Evolutionary conservation across 169 alveolate species (phyloP).

Genomic region (Cryptosporidium bovis): DNA sequence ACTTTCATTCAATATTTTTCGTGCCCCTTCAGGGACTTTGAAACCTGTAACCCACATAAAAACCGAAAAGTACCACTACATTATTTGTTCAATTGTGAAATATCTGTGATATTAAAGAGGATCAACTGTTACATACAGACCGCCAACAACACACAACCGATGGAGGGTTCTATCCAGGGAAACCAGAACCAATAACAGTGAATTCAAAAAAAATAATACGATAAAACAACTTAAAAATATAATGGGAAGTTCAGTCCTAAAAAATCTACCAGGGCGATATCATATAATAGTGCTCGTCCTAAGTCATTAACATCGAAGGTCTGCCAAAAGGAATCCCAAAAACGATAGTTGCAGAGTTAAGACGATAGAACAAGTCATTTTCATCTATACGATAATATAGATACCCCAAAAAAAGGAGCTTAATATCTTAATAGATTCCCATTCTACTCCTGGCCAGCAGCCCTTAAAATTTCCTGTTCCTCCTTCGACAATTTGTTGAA

Average conservation of each 20-base stretch:
- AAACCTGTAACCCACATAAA: constrained; percentile 74
- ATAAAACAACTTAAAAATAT: neutral
- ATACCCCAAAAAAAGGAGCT: too few relatives aligned
- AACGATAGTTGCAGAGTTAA: too few relatives aligned
- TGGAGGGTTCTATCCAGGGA: constrained; percentile 17
- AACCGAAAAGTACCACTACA: neutral
- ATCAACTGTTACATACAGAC: constrained; percentile 1
- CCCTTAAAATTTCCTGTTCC: constrained; percentile 45
- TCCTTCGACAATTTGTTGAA: constrained; percentile 37
- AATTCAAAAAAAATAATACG: constrained; percentile 1
- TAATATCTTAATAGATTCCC: too few relatives aligned
- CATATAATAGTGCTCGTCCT: too few relatives aligned
- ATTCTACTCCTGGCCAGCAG: constrained; percentile 34
- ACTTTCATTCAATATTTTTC: constrained; percentile 45
- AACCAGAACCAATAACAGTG: too few relatives aligned
- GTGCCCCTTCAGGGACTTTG: constrained; percentile 72
- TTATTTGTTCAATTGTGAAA: neutral
- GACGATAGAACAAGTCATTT: too few relatives aligned
- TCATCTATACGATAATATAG: too few relatives aligned
- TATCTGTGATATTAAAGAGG: neutral
- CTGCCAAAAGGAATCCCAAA: too few relatives aligned
- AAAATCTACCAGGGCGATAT: too few relatives aligned
- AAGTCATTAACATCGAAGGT: too few relatives aligned
- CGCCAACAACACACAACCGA: constrained; percentile 28
- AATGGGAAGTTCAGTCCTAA: too few relatives aligned